Base-by-base conservation (phyloP, 2,329 filamentous ascomycete species). In the Ilyonectria sp. region DNA sequence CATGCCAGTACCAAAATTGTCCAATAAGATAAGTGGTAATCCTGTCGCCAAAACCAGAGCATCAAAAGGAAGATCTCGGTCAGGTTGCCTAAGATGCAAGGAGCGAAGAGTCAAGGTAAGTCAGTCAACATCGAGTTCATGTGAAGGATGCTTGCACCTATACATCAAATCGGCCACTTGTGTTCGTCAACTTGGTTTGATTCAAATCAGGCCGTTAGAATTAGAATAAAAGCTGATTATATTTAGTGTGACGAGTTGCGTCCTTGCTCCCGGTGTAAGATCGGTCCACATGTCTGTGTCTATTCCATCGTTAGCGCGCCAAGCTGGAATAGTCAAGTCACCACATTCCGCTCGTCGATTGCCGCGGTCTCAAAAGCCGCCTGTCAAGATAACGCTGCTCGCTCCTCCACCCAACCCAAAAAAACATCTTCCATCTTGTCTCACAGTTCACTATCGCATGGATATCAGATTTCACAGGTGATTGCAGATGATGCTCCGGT, bases 1-100 rank as follows among this genome's bases (percentile, higher is more conserved):
- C 50, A 54, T 54, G 50, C 50, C 50, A 54, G 50, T 54, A 54
- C 50, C 50, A 54, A 54, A 54, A 54, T 54, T 54, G 50, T 54
- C 50, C 50, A 54, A 35, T 54, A 54, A 54, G 50, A 54, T 35
- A 54, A 54, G 50, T 54, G 50, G 50, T 54, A 54, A 19, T 54
- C 50, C 50, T 54, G 50, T 54, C 50, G 50, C 50, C 50, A 54
- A 54, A 54, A 54, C 50, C 50, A 54, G 50, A 54, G 50, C 33
- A 54, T 54, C 50, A 54, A 54, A 54, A 33, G 50, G 50, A 54
- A 54, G 50, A 54, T 54, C 50, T 54, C 50, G 50, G 50, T 54
- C 50, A 54, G 50, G 50, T 35, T 54, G 50, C 50, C 50, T 54
- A 37, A 54, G 50, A 54, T 54, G 50, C 50, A 54, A 54, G 50